Evolutionary conservation across 345 rosid species (phyloP).

Genomic region (Angophora floribunda): DNA sequence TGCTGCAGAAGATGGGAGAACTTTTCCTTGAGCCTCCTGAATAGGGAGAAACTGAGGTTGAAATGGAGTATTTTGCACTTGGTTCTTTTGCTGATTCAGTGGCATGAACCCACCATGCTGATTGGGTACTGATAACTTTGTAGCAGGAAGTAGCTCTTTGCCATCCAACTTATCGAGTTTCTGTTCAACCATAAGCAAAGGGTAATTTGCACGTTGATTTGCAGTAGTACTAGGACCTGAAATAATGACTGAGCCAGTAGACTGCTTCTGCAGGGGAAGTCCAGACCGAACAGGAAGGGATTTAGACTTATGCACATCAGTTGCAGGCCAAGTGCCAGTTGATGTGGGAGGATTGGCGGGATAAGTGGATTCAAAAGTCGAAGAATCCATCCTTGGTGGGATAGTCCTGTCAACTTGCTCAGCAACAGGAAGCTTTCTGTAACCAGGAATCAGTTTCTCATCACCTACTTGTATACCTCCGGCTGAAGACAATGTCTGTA

Average conservation of each 20-base stretch:
- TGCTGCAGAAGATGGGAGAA: constrained; percentile 24
- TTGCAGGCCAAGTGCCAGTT: constrained; percentile 43
- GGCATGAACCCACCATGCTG: constrained; percentile 21
- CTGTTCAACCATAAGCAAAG: constrained; percentile 38
- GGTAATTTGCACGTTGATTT: constrained; percentile 39
- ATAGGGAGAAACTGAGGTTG: constrained; percentile 31
- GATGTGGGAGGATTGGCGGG: constrained; percentile 14
- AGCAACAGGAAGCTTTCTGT: constrained; percentile 23
- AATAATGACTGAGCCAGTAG: constrained; percentile 28
- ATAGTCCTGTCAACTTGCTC: constrained; percentile 28
- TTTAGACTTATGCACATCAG: constrained; percentile 45
- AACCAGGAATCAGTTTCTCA: constrained; percentile 5
- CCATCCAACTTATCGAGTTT: constrained; percentile 27
- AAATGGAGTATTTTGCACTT: constrained; percentile 25
- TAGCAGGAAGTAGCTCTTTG: constrained; percentile 23
- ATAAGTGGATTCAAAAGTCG: constrained; percentile 26
- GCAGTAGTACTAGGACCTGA: constrained; percentile 22
- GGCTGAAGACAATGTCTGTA: constrained; percentile 30
- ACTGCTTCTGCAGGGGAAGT: constrained; percentile 32
- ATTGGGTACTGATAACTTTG: constrained; percentile 17
- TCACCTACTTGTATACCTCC: constrained; percentile 27
- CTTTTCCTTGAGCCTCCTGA: constrained; percentile 25
- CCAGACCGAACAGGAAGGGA: constrained; percentile 28
- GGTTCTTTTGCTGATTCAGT: constrained; percentile 39
- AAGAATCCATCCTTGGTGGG: constrained; percentile 30